These are phyloP conservation scores for Saccharata proteae DNA, from an alignment of 2,329 filamentous ascomycete species.

Conservation along the genomic window DNA sequence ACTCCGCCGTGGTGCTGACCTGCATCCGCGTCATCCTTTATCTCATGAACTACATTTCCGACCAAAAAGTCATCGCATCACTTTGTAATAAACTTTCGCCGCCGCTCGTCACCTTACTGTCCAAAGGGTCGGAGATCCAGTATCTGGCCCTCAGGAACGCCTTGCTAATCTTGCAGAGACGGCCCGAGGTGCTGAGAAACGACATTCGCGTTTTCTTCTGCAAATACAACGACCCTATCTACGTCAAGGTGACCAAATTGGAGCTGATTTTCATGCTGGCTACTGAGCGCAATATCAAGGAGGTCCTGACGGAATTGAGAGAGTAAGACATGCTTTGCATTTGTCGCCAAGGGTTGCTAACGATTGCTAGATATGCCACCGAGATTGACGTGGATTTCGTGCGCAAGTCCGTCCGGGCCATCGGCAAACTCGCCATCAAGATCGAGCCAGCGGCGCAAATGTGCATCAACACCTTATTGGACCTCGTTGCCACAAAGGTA, in stretches of 20 bases:
- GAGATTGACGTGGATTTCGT: conserved; percentile 99
- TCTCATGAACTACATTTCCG: conserved; percentile 95
- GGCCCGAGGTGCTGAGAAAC: conserved; percentile 86
- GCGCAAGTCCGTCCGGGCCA: conserved; percentile 90
- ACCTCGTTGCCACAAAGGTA: conserved; percentile 93
- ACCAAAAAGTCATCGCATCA: conserved; percentile 75
- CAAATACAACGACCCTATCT: conserved; percentile 99
- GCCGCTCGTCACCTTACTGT: conserved; percentile 83
- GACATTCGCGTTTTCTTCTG: conserved; percentile 99
- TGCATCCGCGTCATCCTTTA: conserved; percentile 95
- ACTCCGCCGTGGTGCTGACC: conserved; percentile 90
- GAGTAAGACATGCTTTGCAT: conserved; percentile 44
- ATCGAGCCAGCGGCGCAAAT: conserved; percentile 85
- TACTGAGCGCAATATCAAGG: conserved; percentile 86
- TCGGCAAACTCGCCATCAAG: conserved; percentile 96
- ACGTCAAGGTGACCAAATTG: conserved; percentile 97
- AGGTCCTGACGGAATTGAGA: conserved; percentile 84
- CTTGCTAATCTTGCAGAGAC: conserved; percentile 79
- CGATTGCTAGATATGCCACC: conserved; percentile 58
- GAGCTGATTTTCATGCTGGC: conserved; percentile 99
- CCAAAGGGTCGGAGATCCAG: conserved; percentile 96
- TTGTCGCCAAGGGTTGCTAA: conserved; percentile 11
- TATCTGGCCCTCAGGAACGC: conserved; percentile 92
- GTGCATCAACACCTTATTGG: conserved; percentile 86
- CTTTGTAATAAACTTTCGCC: conserved; percentile 90